Evolutionary conservation across 2,329 filamentous ascomycete species (phyloP).

Genomic region (Xylaria sp.): DNA sequence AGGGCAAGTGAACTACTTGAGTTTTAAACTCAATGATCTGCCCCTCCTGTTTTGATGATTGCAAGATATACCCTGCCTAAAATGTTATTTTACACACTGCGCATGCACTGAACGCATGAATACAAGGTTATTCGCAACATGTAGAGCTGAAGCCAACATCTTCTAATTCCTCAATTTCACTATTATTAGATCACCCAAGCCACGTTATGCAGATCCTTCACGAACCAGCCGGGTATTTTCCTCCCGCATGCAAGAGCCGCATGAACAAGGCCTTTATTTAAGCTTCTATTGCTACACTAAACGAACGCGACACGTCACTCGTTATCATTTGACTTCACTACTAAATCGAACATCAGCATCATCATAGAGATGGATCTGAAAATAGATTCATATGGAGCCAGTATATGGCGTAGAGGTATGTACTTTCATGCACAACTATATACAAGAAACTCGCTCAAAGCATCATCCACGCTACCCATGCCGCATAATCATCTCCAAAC

Average conservation of each 20-base stretch:
- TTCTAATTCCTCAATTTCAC: no score
- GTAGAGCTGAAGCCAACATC: no score
- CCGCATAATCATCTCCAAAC: neutral
- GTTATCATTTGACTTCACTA: neutral
- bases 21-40: neutral
- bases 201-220: neutral
- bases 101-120: no score
- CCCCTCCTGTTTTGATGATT: neutral
- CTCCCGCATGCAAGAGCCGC: neutral
- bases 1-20: neutral
- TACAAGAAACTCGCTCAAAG: conserved; percentile 15
- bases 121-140: no score
- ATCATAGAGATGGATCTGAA: neutral
- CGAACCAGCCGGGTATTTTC: neutral
- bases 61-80: neutral
- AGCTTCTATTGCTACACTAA: neutral
- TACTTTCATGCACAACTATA: conserved; percentile 27
- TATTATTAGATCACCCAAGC: neutral
- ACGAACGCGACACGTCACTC: neutral
- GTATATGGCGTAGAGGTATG: neutral
- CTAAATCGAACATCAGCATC: neutral
- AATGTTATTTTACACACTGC: neutral
- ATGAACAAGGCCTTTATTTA: neutral
- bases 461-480: neutral
- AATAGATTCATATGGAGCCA: neutral